Evolutionary conservation across 2,329 filamentous ascomycete species (phyloP).

Genomic region (Capronia coronata): DNA sequence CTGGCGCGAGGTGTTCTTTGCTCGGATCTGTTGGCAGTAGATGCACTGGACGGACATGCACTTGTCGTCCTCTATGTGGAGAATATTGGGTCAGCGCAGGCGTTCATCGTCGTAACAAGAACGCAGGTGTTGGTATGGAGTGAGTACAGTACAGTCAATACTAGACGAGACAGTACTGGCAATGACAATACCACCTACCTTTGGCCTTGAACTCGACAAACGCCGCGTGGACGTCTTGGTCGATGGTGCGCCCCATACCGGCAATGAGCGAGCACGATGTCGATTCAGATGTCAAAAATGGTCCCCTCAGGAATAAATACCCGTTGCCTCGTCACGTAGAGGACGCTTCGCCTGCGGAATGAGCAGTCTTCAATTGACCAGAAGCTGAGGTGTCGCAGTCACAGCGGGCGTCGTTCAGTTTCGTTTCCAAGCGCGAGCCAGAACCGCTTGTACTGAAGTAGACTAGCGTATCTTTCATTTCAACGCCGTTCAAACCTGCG

Average conservation of each 20-base stretch:
- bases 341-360: neutral
- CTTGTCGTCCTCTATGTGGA: constrained; percentile 32
- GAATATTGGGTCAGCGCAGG: too few species aligned
- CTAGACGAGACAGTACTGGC: constrained; percentile 28
- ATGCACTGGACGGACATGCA: constrained; percentile 50
- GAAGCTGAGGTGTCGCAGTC: neutral
- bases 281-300: too few species aligned
- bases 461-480: constrained; percentile 2
- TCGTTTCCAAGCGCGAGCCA: neutral
- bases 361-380: neutral
- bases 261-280: neutral
- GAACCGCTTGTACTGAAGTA: neutral
- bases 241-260: constrained; percentile 46
- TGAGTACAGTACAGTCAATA: constrained; percentile 32
- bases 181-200: constrained; percentile 31
- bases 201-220: constrained; percentile 51
- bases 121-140: constrained; percentile 10
- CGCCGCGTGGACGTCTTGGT: constrained; percentile 48
- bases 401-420: neutral
- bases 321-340: neutral
- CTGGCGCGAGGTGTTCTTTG: constrained; percentile 49
- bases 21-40: constrained; percentile 48
- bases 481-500: neutral
- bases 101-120: too few species aligned
- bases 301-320: neutral